These are phyloP conservation scores for Globisporangium viniferum DNA, from an alignment of 352 stramenopile species.

Conservation along the genomic window DNA sequence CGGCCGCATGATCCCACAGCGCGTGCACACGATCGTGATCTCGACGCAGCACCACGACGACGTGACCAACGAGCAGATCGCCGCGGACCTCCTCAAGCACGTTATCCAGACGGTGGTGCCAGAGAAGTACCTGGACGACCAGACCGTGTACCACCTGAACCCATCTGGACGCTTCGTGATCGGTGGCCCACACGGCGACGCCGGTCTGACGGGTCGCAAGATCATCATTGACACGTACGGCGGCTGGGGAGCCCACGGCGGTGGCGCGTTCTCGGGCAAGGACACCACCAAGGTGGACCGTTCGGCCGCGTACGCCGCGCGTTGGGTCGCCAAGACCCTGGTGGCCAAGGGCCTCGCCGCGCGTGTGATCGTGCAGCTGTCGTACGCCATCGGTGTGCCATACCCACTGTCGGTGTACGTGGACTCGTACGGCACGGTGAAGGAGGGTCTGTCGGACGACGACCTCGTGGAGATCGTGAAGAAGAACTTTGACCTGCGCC, in stretches of 20 bases:
- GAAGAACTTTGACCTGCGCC: conserved; percentile 99
- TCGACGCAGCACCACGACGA: conserved; percentile 99
- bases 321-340: conserved; percentile 99
- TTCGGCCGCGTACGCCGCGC: conserved; percentile 96
- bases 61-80: conserved; percentile 99
- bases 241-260: conserved; percentile 98
- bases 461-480: conserved; percentile 98
- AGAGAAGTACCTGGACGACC: conserved; percentile 98
- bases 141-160: conserved; percentile 99
- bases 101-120: conserved; percentile 98
- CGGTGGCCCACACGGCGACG: conserved; percentile 97
- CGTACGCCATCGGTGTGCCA: conserved; percentile 98
- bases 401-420: conserved; percentile 97
- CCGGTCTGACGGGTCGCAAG: conserved; percentile 98
- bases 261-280: conserved; percentile 98
- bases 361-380: conserved; percentile 96
- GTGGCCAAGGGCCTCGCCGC: conserved; percentile 94
- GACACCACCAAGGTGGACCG: conserved; percentile 99
- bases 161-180: conserved; percentile 99
- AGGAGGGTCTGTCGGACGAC: conserved; percentile 93
- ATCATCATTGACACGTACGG: conserved; percentile 99
- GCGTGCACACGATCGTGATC: conserved; percentile 99
- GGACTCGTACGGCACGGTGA: conserved; percentile 98
- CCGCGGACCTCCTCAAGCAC: conserved; percentile 97
- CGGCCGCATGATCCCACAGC: conserved; percentile 93